A percentile compares a stretch with the other conserved stretches of the same genome.
phyloP scores from a whole-genome alignment of 768 basidiomycete species.

The Tylopilus sp. region DNA sequence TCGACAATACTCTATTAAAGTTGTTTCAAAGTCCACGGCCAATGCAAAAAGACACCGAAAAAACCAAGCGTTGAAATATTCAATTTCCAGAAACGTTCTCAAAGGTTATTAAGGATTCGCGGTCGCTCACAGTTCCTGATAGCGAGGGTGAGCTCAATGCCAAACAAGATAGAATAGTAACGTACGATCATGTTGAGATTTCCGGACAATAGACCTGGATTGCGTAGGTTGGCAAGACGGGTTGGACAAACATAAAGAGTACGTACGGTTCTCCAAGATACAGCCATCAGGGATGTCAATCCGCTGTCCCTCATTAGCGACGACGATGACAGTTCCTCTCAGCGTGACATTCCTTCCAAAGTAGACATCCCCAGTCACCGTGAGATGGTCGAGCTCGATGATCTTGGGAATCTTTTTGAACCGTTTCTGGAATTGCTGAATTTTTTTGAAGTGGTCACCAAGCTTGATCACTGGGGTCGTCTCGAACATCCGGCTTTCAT shows the following conservation, averaged over 20 bases:
- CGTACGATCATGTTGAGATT: slow-evolving; percentile 70
- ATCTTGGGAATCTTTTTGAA: slow-evolving; percentile 76
- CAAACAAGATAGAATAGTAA: slow-evolving; percentile 6
- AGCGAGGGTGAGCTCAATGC: neutral
- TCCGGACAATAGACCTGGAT: slow-evolving; percentile 62
- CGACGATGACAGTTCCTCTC: slow-evolving; percentile 67
- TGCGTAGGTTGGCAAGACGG: slow-evolving; percentile 9
- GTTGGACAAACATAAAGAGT: neutral
- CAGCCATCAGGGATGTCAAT: slow-evolving; percentile 78
- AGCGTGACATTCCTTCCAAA: slow-evolving; percentile 65
- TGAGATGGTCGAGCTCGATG: slow-evolving; percentile 71
- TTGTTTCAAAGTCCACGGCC: slow-evolving; percentile 17
- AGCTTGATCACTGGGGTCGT: slow-evolving; percentile 74
- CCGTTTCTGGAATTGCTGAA: slow-evolving; percentile 64
- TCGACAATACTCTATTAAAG: slow-evolving; percentile 14
- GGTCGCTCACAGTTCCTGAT: slow-evolving; percentile 31
- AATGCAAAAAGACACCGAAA: slow-evolving; percentile 10
- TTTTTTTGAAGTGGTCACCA: slow-evolving; percentile 77
- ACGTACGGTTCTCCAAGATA: slow-evolving; percentile 62
- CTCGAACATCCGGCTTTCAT: slow-evolving; percentile 53
- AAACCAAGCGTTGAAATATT: slow-evolving; percentile 6
- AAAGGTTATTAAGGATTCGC: neutral
- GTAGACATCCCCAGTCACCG: slow-evolving; percentile 65
- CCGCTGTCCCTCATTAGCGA: slow-evolving; percentile 73
- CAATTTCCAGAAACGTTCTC: slow-evolving; percentile 1